Evolutionary conservation across 2,329 filamentous ascomycete genomes (phyloP).

Genomic region (Cryphonectria nitschkei): DNA sequence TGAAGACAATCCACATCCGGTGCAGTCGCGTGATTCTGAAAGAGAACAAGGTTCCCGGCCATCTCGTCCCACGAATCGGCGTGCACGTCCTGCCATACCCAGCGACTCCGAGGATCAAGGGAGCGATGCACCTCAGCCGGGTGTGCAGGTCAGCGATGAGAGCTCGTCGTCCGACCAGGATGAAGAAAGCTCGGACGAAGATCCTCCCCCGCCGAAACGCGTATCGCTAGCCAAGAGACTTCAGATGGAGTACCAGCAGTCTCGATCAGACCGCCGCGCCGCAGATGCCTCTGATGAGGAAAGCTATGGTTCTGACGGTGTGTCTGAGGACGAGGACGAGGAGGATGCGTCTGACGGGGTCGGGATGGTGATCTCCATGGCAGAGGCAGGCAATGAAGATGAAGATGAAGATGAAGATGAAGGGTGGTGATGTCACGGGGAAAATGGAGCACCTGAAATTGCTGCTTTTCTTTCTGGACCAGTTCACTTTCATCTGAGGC

Average conservation of each 20-base stretch:
- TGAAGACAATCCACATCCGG: not conserved
- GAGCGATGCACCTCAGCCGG: not conserved
- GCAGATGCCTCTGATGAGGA: constrained; percentile 17
- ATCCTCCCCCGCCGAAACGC: constrained; percentile 14
- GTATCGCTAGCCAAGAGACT: constrained; percentile 25
- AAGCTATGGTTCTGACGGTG: not conserved
- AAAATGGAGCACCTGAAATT: not conserved
- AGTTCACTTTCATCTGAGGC: not conserved
- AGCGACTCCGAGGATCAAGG: constrained; percentile 23
- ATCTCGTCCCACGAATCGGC: constrained; percentile 1
- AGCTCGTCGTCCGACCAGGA: constrained; percentile 12
- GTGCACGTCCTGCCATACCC: not conserved
- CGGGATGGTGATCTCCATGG: constrained; percentile 5
- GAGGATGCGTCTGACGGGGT: constrained; percentile 7
- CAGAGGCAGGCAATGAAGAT: constrained; percentile 7
- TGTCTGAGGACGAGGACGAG: constrained; percentile 18
- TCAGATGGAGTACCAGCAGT: constrained; percentile 18
- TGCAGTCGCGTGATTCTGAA: not conserved
- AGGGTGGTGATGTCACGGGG: not conserved
- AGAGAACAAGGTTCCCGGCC: not conserved
- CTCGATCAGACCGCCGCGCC: not conserved
- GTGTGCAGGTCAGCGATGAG: not conserved
- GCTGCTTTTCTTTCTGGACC: not conserved
- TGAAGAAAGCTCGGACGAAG: constrained; percentile 19
- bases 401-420: constrained; percentile 16